Conservation (phyloP, 768 basidiomycete genomes). For the Calvatia gigantea region DNA sequence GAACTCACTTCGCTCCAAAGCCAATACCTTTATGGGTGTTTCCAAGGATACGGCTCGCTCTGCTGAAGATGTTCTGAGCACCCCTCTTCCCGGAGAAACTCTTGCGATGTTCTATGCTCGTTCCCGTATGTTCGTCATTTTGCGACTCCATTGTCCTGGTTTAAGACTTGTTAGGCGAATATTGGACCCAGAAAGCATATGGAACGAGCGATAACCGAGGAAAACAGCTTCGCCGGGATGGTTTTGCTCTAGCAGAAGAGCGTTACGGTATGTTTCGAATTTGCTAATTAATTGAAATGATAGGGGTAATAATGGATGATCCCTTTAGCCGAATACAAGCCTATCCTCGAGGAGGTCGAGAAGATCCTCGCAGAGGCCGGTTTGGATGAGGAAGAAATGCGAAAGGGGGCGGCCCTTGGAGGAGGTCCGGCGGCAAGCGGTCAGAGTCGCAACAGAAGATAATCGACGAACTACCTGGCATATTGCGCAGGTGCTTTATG, state of each 20-base stretch:
- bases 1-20: constrained; percentile 31
- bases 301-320: background rate
- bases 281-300: background rate
- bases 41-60: constrained; percentile 55
- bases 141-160: background rate
- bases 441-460: constrained; percentile 51
- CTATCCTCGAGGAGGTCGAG: constrained; percentile 77
- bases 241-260: constrained; percentile 72
- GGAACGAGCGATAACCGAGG: constrained; percentile 60
- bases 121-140: constrained; percentile 48
- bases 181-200: constrained; percentile 77
- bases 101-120: constrained; percentile 81
- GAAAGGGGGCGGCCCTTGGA: constrained; percentile 46
- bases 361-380: constrained; percentile 82
- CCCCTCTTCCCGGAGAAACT: constrained; percentile 82
- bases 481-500: too few relatives aligned
- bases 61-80: constrained; percentile 66
- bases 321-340: constrained; percentile 69
- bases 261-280: constrained; percentile 55
- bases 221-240: constrained; percentile 74
- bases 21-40: constrained; percentile 54
- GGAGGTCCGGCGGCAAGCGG: constrained; percentile 30
- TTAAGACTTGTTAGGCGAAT: constrained; percentile 48
- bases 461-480: too few relatives aligned
- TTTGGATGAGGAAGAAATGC: constrained; percentile 80